Evolutionary conservation across 768 basidiomycete species (phyloP), one percentile per base, ranked within the genome.

Genomic region (Pisolithus tinctorius): DNA sequence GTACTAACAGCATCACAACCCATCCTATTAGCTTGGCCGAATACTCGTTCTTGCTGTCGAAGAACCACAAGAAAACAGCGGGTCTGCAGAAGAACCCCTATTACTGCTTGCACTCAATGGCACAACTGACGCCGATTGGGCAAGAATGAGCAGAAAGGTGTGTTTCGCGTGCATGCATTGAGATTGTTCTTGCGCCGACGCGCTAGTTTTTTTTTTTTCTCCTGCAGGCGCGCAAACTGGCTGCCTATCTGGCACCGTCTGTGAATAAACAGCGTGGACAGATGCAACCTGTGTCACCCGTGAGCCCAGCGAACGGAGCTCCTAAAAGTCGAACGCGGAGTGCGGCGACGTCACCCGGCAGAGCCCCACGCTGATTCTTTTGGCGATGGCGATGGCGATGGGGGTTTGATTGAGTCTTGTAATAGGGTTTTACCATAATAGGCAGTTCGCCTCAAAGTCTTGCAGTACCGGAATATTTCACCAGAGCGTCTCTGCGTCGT

Each of bases 101-200:
- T 74, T 89, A 78, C 69, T 91, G 43, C 73, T 90, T 41, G 86
- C 82, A 2, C 67, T 90, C 55, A 87, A 85, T 55, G 75, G 83
- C 31, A 77, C 79, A 20, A 65, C 77, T 38, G 69, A 64, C 42
- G 78, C 83, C 6, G 77, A 80, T n/a, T 89, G 85, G 86, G 79
- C 80, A 25, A 74, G 77, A 49, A 71, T 90, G 49, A 75, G 81
- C 48, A 51, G 63, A 55, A 88, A 84, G 75, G 88, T 84, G 52
- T 20, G 75, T 50, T 25, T 17, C 7, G 31, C 23, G 7, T 6
- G 16, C 16, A 13, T 34, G 34, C 34, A 14, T 11, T 11, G 11
- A 10, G 31, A 34, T 40, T 11, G 11, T 47, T 4, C 16, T 14
- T 25, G n/a, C 47, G 9, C 25, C 14, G 29, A 7, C 23, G 20